Evolutionary conservation across 805 yeast species (phyloP), one percentile per base, ranked within the genome.

Genomic region (Yamadazyma paraphyllophila): DNA sequence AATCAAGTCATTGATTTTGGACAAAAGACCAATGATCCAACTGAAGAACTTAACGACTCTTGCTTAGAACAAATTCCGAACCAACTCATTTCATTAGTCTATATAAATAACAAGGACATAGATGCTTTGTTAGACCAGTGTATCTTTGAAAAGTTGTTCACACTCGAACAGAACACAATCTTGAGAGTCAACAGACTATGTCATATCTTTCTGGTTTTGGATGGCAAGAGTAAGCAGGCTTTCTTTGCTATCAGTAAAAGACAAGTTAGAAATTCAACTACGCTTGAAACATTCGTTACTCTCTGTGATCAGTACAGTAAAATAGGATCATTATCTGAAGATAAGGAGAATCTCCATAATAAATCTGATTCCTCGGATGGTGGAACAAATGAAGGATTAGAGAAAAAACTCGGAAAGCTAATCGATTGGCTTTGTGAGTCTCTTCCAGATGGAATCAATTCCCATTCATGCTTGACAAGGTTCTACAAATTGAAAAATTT

Each of bases 221-320:
- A 81, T 41, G 74, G 73, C 1, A 82, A 80, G 50, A 77, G 91
- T 0, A 72, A 73, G 49, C 71, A 77, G 17, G 79, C 95, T 0
- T 84, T 89, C 53, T 63, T 71, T 47, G 92, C 96, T 0, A 77
- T 88, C 31, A 75, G 79, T 41, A 78, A 74, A 54, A 73, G 96
- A 41, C 96, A 89, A 58, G 73, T 75, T 40, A 83, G 83, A 51
- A 61, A 79, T 24, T 66, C 85, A 1, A 60, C 66, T 2, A 88
- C 79, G 1, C 44, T 88, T 7, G 48, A 53, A 1, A 77, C 77
- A 46, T 73, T 77, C 44, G 46, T 85, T 10, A 72, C 71, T 12
- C 64, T 78, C 37, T 69, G 80, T 20, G 85, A 81, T 45, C 60
- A 69, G 24, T 68, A 65, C 50, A 41, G 54, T 12, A 53, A 54